Base-by-base conservation (phyloP, 257 asterid genomes). In the Solanum paucissectum region DNA sequence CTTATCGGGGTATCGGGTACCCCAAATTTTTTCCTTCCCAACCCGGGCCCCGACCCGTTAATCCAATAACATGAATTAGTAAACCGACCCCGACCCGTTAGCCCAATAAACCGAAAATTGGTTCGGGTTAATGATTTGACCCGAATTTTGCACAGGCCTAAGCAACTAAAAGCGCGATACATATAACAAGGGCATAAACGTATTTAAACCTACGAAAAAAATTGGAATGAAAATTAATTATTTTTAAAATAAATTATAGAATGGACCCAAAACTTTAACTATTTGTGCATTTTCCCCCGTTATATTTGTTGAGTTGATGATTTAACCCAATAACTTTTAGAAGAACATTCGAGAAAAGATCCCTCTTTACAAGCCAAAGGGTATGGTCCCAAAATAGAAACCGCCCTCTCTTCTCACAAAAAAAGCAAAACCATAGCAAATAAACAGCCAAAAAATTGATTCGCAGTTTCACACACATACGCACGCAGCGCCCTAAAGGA, bases 201-300 rank as follows among this genome's bases (percentile, higher is more conserved):
- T 69, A 12, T 69, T 69, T 32, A 0, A 29, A 32, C 34, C 7
- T n/a, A n/a, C 0, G 6, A 2, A 8, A 3, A 58, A 60, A 60
- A 23, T 64, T 64, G 20, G 0, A 68, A 32, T 0, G 0, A 69
- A 13, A 14, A 6, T 29, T 0, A 9, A 0, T 8, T 3, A 1
- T 3, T 9, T 1, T 1, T 3, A 4, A 71, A 71, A 32, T 71
- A 32, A 71, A 32, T 14, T 3, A 14, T 7, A 14, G 34, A 71
- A 71, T 32, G 25, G 40, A 16, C 3, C 40, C 40, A 71, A 71
- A 71, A 71, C 42, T 66, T 32, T 4, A 25, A 34, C 9, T 34
- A 34, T 18, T 20, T 20, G 46, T 34, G 27, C 27, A 34, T 49
- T 20, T 34, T 21, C 27, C 5, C 46, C 83, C 55, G 3, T 75